A percentile compares a stretch with the other conserved stretches of the same genome.
Conservation (phyloP, 495 filamentous ascomycete genomes). For the Chaetomium fimeti region DNA sequence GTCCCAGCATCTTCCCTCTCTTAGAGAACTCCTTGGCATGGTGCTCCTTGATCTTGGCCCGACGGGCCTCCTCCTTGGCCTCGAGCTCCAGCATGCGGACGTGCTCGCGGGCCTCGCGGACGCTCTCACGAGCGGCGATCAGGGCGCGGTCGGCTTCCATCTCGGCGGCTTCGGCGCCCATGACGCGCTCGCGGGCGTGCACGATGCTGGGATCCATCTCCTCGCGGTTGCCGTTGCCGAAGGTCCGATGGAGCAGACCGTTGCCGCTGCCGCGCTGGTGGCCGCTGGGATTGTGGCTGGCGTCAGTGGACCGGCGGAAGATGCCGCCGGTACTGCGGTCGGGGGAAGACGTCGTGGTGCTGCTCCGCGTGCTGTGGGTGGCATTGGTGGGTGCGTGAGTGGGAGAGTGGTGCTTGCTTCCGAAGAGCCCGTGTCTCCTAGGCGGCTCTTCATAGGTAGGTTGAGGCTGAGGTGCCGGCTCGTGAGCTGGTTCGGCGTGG, state of each 20-base stretch:
- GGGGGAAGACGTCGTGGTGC: constrained; percentile 26
- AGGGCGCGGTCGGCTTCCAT: constrained; percentile 62
- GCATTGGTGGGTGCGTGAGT: constrained; percentile 38
- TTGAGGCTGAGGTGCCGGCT: constrained; percentile 32
- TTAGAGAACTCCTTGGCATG: constrained; percentile 62
- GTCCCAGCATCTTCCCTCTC: constrained; percentile 62
- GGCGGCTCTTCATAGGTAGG: constrained; percentile 32
- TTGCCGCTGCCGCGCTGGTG: neutral
- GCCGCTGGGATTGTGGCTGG: constrained; percentile 18
- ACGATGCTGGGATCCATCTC: constrained; percentile 59
- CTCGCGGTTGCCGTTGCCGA: constrained; percentile 43
- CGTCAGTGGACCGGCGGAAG: constrained; percentile 28
- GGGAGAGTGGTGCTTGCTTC: constrained; percentile 45
- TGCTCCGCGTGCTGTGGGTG: constrained; percentile 35
- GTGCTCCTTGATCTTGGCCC: constrained; percentile 64
- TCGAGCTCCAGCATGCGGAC: constrained; percentile 62
- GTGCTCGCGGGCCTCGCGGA: constrained; percentile 61
- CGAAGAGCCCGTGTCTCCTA: constrained; percentile 46
- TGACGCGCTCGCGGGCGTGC: constrained; percentile 56
- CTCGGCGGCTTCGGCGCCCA: constrained; percentile 59
- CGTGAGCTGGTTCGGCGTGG: constrained; percentile 40
- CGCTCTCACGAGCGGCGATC: constrained; percentile 53
- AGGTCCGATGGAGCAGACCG: constrained; percentile 42
- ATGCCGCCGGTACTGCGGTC: constrained; percentile 12
- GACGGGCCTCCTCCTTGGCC: constrained; percentile 58